Percentiles rank a stretch among this genome's conserved stretches.
Evolutionary conservation across 139 green algal species (phyloP).

Genomic region (Pseudopediastrum boryanum): DNA sequence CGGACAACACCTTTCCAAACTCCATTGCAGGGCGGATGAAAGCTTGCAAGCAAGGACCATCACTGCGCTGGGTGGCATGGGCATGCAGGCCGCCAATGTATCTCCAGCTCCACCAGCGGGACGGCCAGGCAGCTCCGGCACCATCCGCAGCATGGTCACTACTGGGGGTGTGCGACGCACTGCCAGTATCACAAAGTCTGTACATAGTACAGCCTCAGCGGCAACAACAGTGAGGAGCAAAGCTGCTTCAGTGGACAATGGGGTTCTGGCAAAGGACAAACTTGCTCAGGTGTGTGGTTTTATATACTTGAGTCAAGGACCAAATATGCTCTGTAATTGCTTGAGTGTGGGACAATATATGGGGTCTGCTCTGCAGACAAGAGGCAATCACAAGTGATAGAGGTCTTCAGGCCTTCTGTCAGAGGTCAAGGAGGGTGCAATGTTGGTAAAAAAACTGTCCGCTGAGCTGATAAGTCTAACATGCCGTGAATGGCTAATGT

Average conservation of each 20-base stretch:
- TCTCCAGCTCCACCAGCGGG: neutral
- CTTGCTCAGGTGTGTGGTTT: slow-evolving; percentile 18
- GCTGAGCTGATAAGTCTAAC: too few relatives aligned
- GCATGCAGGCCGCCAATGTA: neutral
- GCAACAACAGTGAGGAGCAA: slow-evolving; percentile 14
- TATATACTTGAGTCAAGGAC: too few relatives aligned
- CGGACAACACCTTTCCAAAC: neutral
- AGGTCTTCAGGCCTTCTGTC: too few relatives aligned
- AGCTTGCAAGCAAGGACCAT: neutral
- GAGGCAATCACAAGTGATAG: too few relatives aligned
- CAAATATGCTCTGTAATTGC: too few relatives aligned
- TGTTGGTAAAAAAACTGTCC: too few relatives aligned
- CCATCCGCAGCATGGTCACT: neutral
- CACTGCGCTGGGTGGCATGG: neutral
- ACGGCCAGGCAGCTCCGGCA: neutral
- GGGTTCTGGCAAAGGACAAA: slow-evolving; percentile 28
- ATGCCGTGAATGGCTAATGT: too few relatives aligned
- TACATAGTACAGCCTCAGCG: slow-evolving; percentile 14
- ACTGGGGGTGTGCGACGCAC: neutral
- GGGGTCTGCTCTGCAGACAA: too few relatives aligned
- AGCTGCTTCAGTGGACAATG: neutral
- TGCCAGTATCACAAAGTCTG: slow-evolving; percentile 4
- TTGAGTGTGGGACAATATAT: too few relatives aligned
- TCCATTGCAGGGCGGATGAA: slow-evolving; percentile 19
- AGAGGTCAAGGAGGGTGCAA: too few relatives aligned